Evolutionary conservation across 192 early-diverging fungal species (phyloP).

Genomic region (Pilaira anomala): DNA sequence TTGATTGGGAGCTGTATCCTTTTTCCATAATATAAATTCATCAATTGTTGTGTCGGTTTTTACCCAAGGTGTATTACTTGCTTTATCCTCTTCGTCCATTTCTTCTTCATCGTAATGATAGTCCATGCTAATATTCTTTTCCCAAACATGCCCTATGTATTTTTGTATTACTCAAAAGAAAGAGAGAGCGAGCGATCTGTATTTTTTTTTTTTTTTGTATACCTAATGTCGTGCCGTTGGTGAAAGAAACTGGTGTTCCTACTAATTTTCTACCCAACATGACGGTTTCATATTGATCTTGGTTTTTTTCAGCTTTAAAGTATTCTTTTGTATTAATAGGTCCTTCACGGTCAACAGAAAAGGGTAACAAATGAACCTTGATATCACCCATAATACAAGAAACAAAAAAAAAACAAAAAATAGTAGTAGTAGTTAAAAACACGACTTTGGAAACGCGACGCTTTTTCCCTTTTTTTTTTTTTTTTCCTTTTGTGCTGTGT

Average conservation of each 20-base stretch:
- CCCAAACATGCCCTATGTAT: too few relatives aligned
- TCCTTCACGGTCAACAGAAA: slow-evolving; percentile 1
- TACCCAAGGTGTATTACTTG: background rate
- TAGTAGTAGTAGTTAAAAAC: too few relatives aligned
- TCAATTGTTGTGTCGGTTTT: slow-evolving; percentile 9
- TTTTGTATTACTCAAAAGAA: too few relatives aligned
- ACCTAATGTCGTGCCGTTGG: too few relatives aligned
- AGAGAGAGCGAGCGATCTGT: too few relatives aligned
- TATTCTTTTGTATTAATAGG: slow-evolving; percentile 5
- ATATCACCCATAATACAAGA: slow-evolving; percentile 1
- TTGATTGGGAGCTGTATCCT: slow-evolving; percentile 3
- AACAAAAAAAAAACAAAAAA: background rate
- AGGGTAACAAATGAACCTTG: slow-evolving; percentile 8
- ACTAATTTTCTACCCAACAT: slow-evolving; percentile 10
- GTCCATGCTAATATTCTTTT: too few relatives aligned
- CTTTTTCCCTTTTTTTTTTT: too few relatives aligned
- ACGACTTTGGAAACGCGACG: too few relatives aligned
- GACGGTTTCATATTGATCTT: slow-evolving; percentile 6
- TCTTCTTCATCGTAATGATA: slow-evolving; percentile 1
- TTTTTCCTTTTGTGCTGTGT: too few relatives aligned
- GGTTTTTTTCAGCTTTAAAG: background rate
- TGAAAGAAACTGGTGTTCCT: background rate
- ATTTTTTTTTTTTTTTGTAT: too few relatives aligned
- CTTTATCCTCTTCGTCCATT: background rate
- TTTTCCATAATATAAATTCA: slow-evolving; percentile 16